These are phyloP conservation scores for Stagonosporopsis rhizophila DNA, from an alignment of 2,329 filamentous ascomycete species.

Conservation along the genomic window DNA sequence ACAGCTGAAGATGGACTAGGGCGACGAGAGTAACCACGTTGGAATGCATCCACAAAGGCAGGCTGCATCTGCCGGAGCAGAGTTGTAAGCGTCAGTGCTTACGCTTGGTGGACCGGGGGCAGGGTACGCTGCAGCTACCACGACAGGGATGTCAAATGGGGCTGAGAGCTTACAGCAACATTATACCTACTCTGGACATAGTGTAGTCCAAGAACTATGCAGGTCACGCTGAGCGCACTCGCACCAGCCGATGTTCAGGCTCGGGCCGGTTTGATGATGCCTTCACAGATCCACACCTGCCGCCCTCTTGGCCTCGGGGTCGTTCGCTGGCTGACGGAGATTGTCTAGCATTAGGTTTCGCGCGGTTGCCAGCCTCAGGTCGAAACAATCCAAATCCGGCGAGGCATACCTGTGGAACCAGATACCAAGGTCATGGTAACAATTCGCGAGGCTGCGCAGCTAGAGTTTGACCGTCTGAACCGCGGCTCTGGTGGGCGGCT, in stretches of 20 bases:
- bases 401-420: constrained; percentile 20
- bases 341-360: constrained; percentile 3
- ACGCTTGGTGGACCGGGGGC: constrained; percentile 38
- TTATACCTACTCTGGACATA: constrained; percentile 34
- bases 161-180: constrained; percentile 46
- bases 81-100: constrained; percentile 40
- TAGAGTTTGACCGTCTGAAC: constrained; percentile 22
- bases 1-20: constrained; percentile 27
- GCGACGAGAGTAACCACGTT: constrained; percentile 30
- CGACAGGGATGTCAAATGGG: constrained; percentile 38
- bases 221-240: constrained; percentile 32
- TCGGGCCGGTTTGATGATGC: constrained; percentile 22
- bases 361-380: constrained; percentile 7
- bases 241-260: constrained; percentile 22
- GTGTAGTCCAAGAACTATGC: constrained; percentile 29
- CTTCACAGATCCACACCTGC: constrained; percentile 5
- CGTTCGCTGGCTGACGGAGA: constrained; percentile 6
- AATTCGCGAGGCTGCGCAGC: constrained; percentile 26
- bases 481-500: not conserved
- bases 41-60: constrained; percentile 32
- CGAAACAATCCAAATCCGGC: constrained; percentile 18
- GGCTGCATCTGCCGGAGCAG: constrained; percentile 35
- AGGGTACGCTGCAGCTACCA: constrained; percentile 40
- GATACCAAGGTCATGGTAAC: constrained; percentile 19
- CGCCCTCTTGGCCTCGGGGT: not conserved